phyloP scores from a whole-genome alignment of 148 eudicot genomes.

The Amaranthus hypochondriacus region DNA sequence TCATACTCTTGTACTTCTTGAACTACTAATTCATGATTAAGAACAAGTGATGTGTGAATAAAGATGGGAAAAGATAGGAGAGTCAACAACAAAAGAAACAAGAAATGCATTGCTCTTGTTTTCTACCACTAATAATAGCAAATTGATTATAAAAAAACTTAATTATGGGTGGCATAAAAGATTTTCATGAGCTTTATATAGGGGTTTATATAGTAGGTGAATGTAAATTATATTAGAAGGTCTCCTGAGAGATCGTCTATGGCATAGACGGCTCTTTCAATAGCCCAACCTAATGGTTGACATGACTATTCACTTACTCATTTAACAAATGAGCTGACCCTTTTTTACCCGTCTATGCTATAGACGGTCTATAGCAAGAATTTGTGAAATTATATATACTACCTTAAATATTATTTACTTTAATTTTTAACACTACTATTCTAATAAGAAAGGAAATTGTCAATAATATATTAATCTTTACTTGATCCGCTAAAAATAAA shows the following conservation, averaged over 20 bases:
- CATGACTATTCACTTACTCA: too few species aligned
- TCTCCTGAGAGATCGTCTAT: too few species aligned
- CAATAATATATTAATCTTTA: too few species aligned
- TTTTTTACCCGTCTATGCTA: too few species aligned
- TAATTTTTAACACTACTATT: too few species aligned
- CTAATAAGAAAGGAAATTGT: too few species aligned
- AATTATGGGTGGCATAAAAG: neutral
- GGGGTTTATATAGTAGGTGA: neutral
- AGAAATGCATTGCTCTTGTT: conserved; percentile 17
- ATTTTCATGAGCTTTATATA: neutral
- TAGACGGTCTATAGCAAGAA: too few species aligned
- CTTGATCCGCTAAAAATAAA: too few species aligned
- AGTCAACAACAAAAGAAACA: conserved; percentile 19
- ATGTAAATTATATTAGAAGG: neutral
- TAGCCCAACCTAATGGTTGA: too few species aligned
- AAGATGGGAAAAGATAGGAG: conserved; percentile 16
- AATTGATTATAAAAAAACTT: conserved; percentile 1
- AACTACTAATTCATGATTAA: conserved; percentile 24
- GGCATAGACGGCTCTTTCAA: too few species aligned
- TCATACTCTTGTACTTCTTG: conserved; percentile 28
- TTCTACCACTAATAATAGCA: neutral
- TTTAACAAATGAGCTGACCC: too few species aligned
- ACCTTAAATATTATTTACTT: too few species aligned
- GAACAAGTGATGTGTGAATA: conserved; percentile 18
- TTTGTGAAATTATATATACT: neutral